phyloP scores from a whole-genome alignment of 1,139 yeast genomes.

The Geotrichum fermentans region DNA sequence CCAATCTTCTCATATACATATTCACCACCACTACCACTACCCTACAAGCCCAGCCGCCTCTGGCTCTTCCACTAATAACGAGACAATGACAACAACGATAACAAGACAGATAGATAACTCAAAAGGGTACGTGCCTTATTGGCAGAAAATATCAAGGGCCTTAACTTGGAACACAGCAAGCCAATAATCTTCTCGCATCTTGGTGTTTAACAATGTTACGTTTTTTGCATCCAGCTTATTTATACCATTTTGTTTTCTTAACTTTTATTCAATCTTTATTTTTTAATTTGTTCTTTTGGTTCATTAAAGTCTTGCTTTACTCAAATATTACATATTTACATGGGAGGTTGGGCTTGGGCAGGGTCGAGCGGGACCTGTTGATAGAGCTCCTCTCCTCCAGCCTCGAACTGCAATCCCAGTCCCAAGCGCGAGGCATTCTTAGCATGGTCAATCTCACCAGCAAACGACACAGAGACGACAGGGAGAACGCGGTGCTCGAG shows the following conservation, averaged over 20 bases:
- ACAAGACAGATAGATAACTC: background rate
- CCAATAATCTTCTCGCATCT: background rate
- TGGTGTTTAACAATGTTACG: background rate
- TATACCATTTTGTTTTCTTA: too few species aligned
- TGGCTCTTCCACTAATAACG: background rate
- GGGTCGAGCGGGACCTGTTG: conserved; percentile 34
- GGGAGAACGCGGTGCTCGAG: conserved; percentile 89
- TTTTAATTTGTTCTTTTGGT: background rate
- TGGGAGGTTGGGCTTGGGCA: conserved; percentile 34
- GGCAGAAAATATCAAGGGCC: background rate
- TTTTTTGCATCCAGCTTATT: too few species aligned
- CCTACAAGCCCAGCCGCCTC: background rate
- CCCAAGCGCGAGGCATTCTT: conserved; percentile 84
- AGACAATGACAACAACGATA: too few species aligned
- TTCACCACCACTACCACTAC: background rate
- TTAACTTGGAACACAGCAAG: background rate
- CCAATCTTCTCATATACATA: background rate
- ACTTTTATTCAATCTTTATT: too few species aligned
- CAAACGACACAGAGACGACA: conserved; percentile 79
- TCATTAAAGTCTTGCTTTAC: background rate
- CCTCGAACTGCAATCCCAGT: conserved; percentile 92
- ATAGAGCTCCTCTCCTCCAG: conserved; percentile 81
- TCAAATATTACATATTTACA: conserved; percentile 27
- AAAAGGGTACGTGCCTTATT: background rate
- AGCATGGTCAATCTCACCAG: conserved; percentile 91